These are phyloP conservation scores for Nicotiana knightiana DNA, from an alignment of 257 asterid species.

Conservation along the genomic window DNA sequence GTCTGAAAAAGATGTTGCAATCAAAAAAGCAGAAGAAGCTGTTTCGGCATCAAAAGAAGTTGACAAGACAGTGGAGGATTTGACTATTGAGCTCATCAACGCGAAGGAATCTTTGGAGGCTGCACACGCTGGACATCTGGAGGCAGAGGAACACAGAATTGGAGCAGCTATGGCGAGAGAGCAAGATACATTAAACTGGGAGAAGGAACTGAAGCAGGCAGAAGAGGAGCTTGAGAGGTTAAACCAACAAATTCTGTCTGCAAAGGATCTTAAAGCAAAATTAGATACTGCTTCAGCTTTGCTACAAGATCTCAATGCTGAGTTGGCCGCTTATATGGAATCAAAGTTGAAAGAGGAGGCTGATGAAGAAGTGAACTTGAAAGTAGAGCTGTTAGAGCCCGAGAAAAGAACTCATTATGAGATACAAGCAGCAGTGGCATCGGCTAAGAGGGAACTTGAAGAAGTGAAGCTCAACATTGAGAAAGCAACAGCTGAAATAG, in stretches of 20 bases:
- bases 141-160: constrained; percentile 84
- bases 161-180: constrained; percentile 77
- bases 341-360: constrained; percentile 32
- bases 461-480: constrained; percentile 52
- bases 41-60: constrained; percentile 45
- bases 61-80: constrained; percentile 78
- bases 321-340: constrained; percentile 80
- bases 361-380: constrained; percentile 28
- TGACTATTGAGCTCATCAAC: constrained; percentile 72
- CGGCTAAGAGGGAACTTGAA: constrained; percentile 65
- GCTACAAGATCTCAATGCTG: constrained; percentile 56
- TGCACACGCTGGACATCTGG: constrained; percentile 79
- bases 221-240: constrained; percentile 65
- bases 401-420: constrained; percentile 41
- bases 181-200: constrained; percentile 72
- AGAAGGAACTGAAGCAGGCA: constrained; percentile 62
- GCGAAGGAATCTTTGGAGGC: constrained; percentile 75
- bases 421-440: constrained; percentile 44
- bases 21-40: constrained; percentile 63
- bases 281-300: constrained; percentile 50
- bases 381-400: constrained; percentile 27
- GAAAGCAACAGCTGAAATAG: constrained; percentile 45
- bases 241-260: constrained; percentile 37
- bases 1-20: constrained; percentile 58
- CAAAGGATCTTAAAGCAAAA: constrained; percentile 62